These are phyloP conservation scores for Halenospora varia DNA, from an alignment of 495 filamentous ascomycete species.

Conservation along the genomic window DNA sequence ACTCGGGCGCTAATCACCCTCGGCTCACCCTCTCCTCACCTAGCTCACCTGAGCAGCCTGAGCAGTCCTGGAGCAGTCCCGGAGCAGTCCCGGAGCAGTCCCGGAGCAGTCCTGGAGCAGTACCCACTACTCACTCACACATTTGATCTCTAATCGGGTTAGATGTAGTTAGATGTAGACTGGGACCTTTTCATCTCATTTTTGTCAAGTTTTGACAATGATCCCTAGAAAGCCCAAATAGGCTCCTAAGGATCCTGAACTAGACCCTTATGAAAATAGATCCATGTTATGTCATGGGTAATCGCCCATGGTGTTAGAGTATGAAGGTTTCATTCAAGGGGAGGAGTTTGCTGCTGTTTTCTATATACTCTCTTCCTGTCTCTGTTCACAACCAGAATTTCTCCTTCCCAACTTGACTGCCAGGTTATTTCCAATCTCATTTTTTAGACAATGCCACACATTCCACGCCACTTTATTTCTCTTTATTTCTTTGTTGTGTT, in stretches of 20 bases:
- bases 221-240: constrained; percentile 10
- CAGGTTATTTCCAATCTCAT: constrained; percentile 12
- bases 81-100: no score
- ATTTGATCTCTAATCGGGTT: neutral
- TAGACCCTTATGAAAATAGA: no score
- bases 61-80: no score
- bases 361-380: constrained; percentile 13
- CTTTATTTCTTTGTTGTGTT: no score
- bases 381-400: constrained; percentile 13
- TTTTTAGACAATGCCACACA: no score
- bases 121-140: neutral
- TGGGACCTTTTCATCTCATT: neutral
- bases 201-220: no score
- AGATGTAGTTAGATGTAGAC: neutral
- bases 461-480: no score
- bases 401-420: constrained; percentile 14
- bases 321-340: constrained; percentile 13
- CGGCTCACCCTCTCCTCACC: no score
- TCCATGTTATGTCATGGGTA: constrained; percentile 13
- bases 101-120: neutral
- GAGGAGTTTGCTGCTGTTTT: constrained; percentile 18
- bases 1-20: no score
- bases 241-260: constrained; percentile 18
- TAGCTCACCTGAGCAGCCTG: neutral
- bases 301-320: constrained; percentile 2